phyloP scores from a whole-genome alignment of 2,329 filamentous ascomycete genomes.

The Aspergillus sp. region DNA sequence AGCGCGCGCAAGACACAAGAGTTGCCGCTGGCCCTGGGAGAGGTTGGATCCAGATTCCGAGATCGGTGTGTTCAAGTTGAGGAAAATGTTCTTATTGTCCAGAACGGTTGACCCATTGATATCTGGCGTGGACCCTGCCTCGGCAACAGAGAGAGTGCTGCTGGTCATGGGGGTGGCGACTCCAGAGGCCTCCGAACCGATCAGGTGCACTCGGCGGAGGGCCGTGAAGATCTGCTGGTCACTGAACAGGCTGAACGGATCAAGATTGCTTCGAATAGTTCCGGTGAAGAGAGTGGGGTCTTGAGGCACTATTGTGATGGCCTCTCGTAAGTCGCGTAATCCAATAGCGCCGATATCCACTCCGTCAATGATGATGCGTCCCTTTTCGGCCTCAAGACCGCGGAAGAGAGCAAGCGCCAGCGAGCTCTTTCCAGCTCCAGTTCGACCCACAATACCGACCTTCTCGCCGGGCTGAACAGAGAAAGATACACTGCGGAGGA shows the following conservation, averaged over 20 bases:
- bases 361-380: slow-evolving; percentile 85
- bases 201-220: slow-evolving; percentile 83
- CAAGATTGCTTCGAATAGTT: slow-evolving; percentile 86
- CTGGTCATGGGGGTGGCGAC: slow-evolving; percentile 32
- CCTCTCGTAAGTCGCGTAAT: slow-evolving; percentile 86
- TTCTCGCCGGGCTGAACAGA: slow-evolving; percentile 84
- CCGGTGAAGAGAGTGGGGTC: slow-evolving; percentile 90
- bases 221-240: slow-evolving; percentile 88
- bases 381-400: slow-evolving; percentile 83
- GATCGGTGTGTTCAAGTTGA: slow-evolving; percentile 77
- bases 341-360: slow-evolving; percentile 89
- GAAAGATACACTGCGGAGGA: slow-evolving; percentile 80
- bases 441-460: slow-evolving; percentile 92
- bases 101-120: slow-evolving; percentile 26
- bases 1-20: slow-evolving; percentile 88
- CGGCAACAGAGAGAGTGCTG: slow-evolving; percentile 21
- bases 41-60: slow-evolving; percentile 91
- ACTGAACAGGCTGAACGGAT: slow-evolving; percentile 84
- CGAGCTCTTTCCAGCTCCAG: slow-evolving; percentile 94
- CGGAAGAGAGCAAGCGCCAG: slow-evolving; percentile 90
- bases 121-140: slow-evolving; percentile 18
- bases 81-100: slow-evolving; percentile 93
- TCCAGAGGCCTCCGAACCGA: slow-evolving; percentile 47
- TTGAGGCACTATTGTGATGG: slow-evolving; percentile 96
- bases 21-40: slow-evolving; percentile 92